Evolutionary conservation across 176 grass and related monocot species (phyloP).

Genomic region (Triticum urartu): DNA sequence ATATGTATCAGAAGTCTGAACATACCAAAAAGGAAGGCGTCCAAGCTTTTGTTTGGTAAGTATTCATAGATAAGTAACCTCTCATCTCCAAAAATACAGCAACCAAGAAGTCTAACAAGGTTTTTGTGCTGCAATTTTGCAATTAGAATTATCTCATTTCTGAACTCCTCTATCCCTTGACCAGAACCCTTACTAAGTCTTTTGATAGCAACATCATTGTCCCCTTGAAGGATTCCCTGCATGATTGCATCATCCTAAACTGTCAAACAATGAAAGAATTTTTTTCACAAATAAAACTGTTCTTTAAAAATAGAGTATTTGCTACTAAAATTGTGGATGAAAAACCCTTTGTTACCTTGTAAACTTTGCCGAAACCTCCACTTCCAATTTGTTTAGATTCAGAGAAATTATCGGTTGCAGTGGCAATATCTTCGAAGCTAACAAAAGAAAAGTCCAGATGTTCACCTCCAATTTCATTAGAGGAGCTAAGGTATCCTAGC

Average conservation of each 20-base stretch:
- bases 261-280: neutral
- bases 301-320: no score
- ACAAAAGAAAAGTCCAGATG: no score
- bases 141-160: conserved; percentile 35
- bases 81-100: conserved; percentile 35
- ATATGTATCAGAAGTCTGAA: no score
- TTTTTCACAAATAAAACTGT: no score
- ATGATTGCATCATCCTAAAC: neutral
- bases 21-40: no score
- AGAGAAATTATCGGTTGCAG: no score
- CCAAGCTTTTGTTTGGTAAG: no score
- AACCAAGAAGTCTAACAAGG: conserved; percentile 35
- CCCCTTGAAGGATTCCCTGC: conserved; percentile 27
- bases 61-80: no score
- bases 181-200: conserved; percentile 35
- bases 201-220: conserved; percentile 51
- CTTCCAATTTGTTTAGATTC: no score
- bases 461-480: neutral
- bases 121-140: conserved; percentile 32
- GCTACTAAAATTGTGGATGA: no score
- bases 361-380: no score
- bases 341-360: neutral
- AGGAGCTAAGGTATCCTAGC: neutral
- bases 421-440: no score
- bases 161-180: conserved; percentile 44